Percentiles rank a stretch among this genome's conserved stretches.
These are phyloP conservation scores for Agrostemma githago DNA, from an alignment of 148 eudicot species.

Conservation along the genomic window DNA sequence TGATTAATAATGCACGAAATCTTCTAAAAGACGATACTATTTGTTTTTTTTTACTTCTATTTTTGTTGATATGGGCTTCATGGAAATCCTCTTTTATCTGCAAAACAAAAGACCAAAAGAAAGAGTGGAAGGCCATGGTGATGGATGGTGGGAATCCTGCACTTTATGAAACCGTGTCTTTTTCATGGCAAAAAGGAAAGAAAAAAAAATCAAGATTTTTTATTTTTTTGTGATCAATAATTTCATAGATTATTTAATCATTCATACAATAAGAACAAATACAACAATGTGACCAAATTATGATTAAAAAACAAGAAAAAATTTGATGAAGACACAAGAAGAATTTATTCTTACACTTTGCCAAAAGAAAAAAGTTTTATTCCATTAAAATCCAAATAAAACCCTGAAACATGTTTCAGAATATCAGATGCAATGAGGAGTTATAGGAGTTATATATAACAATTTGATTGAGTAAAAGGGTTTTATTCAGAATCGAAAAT, in stretches of 20 bases:
- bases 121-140: neutral
- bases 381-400: neutral
- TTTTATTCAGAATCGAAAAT: neutral
- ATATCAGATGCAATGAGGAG: constrained; percentile 2
- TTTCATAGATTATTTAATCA: neutral
- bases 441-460: too few species aligned
- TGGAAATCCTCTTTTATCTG: neutral
- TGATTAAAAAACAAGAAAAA: neutral
- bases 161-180: constrained; percentile 8
- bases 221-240: neutral
- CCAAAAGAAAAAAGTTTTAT: constrained; percentile 7
- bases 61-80: neutral
- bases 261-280: neutral
- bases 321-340: constrained; percentile 6
- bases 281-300: constrained; percentile 6
- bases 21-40: too few species aligned
- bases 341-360: constrained; percentile 26
- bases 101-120: neutral
- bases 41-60: neutral
- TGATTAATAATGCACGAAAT: too few species aligned
- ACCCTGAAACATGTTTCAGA: constrained; percentile 9
- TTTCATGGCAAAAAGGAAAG: neutral
- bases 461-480: too few species aligned
- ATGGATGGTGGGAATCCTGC: neutral
- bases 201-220: neutral